Conservation (phyloP, 2,329 filamentous ascomycete genomes). For the Exophiala dermatitidis region DNA sequence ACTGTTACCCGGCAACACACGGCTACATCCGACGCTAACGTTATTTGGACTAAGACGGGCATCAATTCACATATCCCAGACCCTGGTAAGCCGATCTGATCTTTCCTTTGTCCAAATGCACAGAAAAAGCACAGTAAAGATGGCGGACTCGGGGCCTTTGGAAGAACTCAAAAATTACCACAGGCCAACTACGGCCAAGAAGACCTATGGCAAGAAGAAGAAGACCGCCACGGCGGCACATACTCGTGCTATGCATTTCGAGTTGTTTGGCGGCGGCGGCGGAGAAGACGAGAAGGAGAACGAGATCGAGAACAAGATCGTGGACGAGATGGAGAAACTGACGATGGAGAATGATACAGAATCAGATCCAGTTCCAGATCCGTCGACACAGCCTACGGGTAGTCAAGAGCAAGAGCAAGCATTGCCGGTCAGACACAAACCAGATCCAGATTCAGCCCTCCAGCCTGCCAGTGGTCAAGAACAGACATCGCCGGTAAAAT, state of each 20-base stretch:
- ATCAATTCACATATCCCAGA: conserved; percentile 3
- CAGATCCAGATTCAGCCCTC: background rate
- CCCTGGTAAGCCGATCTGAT: conserved; percentile 2
- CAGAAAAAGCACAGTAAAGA: conserved; percentile 3
- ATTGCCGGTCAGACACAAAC: background rate
- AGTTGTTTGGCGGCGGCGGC: conserved; percentile 21
- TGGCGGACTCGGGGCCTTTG: conserved; percentile 16
- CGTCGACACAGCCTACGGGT: background rate
- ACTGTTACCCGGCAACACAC: background rate
- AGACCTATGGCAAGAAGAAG: conserved; percentile 26
- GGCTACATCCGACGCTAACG: conserved; percentile 14
- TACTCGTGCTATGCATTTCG: conserved; percentile 16
- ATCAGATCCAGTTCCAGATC: background rate
- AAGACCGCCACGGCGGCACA: conserved; percentile 11
- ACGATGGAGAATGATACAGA: conserved; percentile 12
- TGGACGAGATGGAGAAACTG: conserved; percentile 19
- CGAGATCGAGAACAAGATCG: conserved; percentile 12
- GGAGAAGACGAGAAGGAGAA: too few species aligned
- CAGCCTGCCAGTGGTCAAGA: background rate
- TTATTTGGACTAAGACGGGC: conserved; percentile 5
- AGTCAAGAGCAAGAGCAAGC: background rate
- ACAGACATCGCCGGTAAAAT: background rate
- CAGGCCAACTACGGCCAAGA: conserved; percentile 15
- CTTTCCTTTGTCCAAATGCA: conserved; percentile 4
- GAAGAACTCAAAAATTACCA: conserved; percentile 20